Evolutionary conservation across 345 rosid species (phyloP).

Genomic region (Toxicodendron radicans): DNA sequence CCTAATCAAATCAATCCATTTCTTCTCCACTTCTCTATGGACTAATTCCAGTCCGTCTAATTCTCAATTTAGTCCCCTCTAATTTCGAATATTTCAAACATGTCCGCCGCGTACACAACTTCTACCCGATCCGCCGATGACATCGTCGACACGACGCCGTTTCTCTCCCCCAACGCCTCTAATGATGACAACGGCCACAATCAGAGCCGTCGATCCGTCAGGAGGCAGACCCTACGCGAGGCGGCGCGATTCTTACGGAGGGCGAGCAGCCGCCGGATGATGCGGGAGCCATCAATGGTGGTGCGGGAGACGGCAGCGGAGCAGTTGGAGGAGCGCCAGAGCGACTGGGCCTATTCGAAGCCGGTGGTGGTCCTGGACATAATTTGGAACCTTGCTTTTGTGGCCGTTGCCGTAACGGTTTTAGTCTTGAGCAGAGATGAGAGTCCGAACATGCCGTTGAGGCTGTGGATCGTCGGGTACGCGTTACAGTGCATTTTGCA

Average conservation of each 20-base stretch:
- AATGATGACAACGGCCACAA: conserved; percentile 16
- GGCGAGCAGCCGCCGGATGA: conserved; percentile 87
- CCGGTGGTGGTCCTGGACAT: conserved; percentile 85
- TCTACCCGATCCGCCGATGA: conserved; percentile 52
- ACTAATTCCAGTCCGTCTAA: neutral
- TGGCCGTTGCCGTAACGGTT: conserved; percentile 64
- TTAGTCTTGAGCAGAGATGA: conserved; percentile 64
- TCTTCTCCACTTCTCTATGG: conserved; percentile 3
- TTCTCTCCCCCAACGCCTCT: conserved; percentile 42
- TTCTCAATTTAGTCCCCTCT: neutral
- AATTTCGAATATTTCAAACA: neutral
- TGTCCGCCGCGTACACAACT: conserved; percentile 23
- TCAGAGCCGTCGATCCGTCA: conserved; percentile 41
- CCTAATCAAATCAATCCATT: neutral
- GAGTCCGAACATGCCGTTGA: conserved; percentile 68
- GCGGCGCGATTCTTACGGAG: conserved; percentile 83
- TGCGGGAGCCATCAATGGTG: conserved; percentile 91
- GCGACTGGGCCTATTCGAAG: conserved; percentile 98
- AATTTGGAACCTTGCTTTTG: conserved; percentile 84
- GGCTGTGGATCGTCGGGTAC: conserved; percentile 83
- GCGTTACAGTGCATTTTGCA: conserved; percentile 83
- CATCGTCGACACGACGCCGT: conserved; percentile 64
- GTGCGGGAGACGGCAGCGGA: conserved; percentile 96
- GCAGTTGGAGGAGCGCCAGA: conserved; percentile 96
- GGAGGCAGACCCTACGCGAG: conserved; percentile 74